Base-by-base conservation (phyloP, 495 filamentous ascomycete species). In the Endocarpon pusillum region DNA sequence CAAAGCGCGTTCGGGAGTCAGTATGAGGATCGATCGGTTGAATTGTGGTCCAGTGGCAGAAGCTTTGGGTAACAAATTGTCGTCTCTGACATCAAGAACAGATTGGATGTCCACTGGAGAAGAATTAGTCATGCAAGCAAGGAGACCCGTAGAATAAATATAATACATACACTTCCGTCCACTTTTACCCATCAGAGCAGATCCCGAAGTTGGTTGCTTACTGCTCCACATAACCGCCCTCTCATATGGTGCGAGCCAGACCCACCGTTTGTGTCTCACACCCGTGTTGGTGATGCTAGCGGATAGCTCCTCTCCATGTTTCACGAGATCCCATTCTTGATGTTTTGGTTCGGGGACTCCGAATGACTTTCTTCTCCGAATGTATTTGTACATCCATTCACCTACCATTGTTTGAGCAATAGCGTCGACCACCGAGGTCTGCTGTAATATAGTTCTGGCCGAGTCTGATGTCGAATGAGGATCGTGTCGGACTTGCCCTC, bases 311-410 rank as follows among this genome's bases (percentile, higher is more conserved):
- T 62, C 60, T 1, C 55, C 42, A 29, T 58, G 58, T 35, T 50
- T 49, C 5, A 54, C 57, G 25, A 16, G 16, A 34, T 75, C 74
- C 49, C 62, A 65, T 33, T 63, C 71, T 42, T 73, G 74, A n/a
- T n/a, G 40, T 20, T 69, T 66, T 21, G 62, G 58, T 35, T 96
- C 86, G 3, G 70, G 57, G 27, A 91, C 74, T 22, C 81, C 79
- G 54, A 97, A 96, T 1, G 89, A 89, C 54, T 81, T 94, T 41
- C 89, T 71, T 50, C 84, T 72, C 25, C 89, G 71, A 25, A 96
- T 80, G 49, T 96, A 96, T 48, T 97, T 97, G 69, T 78, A 96
- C 89, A 97, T 96, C 89, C 89, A 97, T 47, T 96, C 89, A 21
- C 89, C 89, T 29, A 96, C 83, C 89, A 96, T 97, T 3, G 89